Evolutionary conservation across 208 protist species (phyloP), one percentile per base, ranked within the genome.

Genomic region (Naegleria fowleri): DNA sequence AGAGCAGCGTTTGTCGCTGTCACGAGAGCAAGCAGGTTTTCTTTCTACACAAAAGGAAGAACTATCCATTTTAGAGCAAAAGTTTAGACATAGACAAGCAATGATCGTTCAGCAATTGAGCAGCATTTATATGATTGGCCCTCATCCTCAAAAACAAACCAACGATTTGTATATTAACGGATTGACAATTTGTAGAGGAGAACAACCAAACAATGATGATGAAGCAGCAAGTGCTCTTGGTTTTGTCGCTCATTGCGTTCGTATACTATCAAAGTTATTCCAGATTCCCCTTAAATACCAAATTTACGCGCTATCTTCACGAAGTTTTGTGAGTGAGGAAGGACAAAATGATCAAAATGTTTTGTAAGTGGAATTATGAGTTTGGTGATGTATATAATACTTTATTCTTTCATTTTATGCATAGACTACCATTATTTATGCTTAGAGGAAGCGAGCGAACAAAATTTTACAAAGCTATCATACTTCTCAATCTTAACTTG

Each of bases 351-450:
- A 40, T 67, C 48, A 89, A 67, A 67, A 89, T 33, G 6, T 38
- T 33, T 41, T 89, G 67, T 79, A 79, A 79, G 67, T 79, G 6
- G 6, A 19, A 19, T 67, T 67, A 67, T 48, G 43, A 48, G 43
- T 48, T 29, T 67, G 9, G 9, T 4, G 19, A 6, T 79, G 67
- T n/a, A n/a, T n/a, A n/a, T 11, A 29, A 79, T 79, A 4, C 19
- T 79, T 79, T 2, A 36, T 36, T 79, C 5, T 79, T 25, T 11
- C n/a, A n/a, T 79, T 33, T 48, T 1, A 9, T 48, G 7, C 43
- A 48, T 48, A 79, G 67, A 41, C 9, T 89, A n/a, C 86, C 86
- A 39, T 67, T 89, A 41, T 89, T 89, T 40, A 67, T 67, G 22
- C 29, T 40, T 40, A 89, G 48, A 89, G 51, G 33, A 39, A 39